Percentiles rank a stretch among this genome's conserved stretches.
phyloP scores from a whole-genome alignment of 1,139 yeast species.

The Saccharomyces hybrid region DNA sequence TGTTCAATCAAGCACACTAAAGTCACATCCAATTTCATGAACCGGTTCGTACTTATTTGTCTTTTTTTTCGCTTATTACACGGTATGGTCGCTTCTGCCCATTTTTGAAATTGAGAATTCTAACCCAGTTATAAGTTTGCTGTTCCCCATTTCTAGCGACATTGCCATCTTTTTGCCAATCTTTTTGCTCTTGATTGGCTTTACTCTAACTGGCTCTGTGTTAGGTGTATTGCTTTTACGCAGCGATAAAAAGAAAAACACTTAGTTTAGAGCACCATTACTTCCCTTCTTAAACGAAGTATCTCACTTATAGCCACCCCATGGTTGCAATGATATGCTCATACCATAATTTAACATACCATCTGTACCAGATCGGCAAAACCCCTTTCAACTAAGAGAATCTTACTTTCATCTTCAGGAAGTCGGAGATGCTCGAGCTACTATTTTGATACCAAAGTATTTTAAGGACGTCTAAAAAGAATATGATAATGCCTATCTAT shows the following conservation, averaged over 20 bases:
- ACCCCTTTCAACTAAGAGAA: not conserved
- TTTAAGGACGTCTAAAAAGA: not conserved
- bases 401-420: not conserved
- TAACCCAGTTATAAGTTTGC: not conserved
- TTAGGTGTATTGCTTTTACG: conserved; percentile 1
- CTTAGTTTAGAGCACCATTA: not conserved
- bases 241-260: not conserved
- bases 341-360: not conserved
- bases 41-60: conserved; percentile 1
- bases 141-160: conserved; percentile 4
- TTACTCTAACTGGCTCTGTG: conserved; percentile 2
- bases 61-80: conserved; percentile 4
- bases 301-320: not conserved
- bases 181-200: conserved; percentile 3
- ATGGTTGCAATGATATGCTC: not conserved
- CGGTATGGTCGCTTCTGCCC: conserved; percentile 4
- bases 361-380: not conserved
- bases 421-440: not conserved
- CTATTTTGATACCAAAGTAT: not conserved
- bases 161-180: conserved; percentile 4
- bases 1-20: not conserved
- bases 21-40: conserved; percentile 1
- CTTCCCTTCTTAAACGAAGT: not conserved
- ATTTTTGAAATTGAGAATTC: conserved; percentile 1
- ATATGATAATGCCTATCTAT: not conserved